These are phyloP conservation scores for Dalbergia cochinchinensis DNA, from an alignment of 306 rosid species.

Conservation along the genomic window DNA sequence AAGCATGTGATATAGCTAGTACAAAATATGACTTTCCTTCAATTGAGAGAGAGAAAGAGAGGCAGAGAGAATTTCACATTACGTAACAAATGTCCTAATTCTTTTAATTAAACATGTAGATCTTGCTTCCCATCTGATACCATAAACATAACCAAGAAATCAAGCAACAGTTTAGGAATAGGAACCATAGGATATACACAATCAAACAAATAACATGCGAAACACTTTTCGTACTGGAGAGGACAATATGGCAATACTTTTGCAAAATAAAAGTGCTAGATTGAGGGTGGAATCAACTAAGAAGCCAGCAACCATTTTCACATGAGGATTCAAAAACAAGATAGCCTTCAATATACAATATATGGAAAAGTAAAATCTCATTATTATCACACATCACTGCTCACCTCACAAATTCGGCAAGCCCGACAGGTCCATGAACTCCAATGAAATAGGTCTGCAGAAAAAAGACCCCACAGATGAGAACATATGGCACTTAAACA, in stretches of 20 bases:
- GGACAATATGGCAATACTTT: not conserved
- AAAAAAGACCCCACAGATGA: slow-evolving; percentile 15
- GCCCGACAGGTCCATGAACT: slow-evolving; percentile 60
- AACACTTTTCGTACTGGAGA: not conserved
- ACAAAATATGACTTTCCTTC: not conserved
- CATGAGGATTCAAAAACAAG: slow-evolving; percentile 4
- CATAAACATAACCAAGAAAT: too few species aligned
- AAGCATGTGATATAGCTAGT: slow-evolving; percentile 2
- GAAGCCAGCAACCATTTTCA: not conserved
- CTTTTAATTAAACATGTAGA: not conserved
- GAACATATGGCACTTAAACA: slow-evolving; percentile 27
- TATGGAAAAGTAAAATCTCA: slow-evolving; percentile 24
- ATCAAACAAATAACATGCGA: slow-evolving; percentile 16
- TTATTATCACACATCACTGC: not conserved
- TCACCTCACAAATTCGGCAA: slow-evolving; percentile 61
- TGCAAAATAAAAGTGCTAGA: slow-evolving; percentile 23
- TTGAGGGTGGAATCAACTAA: not conserved
- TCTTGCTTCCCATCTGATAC: too few species aligned
- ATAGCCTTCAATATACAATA: not conserved
- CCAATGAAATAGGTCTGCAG: slow-evolving; percentile 59
- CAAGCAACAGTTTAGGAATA: too few species aligned
- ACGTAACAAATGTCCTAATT: not conserved
- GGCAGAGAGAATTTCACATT: not conserved
- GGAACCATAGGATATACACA: too few species aligned
- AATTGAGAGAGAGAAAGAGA: not conserved